Conservation (phyloP, 2,329 filamentous ascomycete genomes). For the Pseudogymnoascus sp. region DNA sequence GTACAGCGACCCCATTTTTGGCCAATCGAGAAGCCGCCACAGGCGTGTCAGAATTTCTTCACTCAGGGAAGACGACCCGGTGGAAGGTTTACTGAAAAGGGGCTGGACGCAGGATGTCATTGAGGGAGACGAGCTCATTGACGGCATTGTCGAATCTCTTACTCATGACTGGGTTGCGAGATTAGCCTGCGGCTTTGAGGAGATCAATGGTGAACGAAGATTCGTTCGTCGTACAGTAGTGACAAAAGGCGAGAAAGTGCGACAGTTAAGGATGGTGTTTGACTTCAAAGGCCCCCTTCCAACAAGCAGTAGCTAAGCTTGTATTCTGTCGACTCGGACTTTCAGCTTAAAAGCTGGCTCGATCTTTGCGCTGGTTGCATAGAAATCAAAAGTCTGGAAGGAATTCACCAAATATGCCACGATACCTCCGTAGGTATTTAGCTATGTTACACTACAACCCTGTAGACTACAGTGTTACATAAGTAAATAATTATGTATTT, state of each 20-base stretch:
- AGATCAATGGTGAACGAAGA: not conserved
- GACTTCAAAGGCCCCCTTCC: not conserved
- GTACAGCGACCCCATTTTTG: not conserved
- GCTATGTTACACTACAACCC: too few species aligned
- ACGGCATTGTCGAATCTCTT: not conserved
- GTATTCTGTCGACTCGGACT: not conserved
- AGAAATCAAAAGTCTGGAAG: not conserved
- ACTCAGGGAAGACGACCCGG: not conserved
- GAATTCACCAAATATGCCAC: not conserved
- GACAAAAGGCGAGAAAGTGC: not conserved
- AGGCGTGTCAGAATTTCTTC: not conserved
- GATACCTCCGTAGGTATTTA: not conserved
- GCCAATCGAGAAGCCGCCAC: not conserved
- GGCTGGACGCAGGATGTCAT: not conserved
- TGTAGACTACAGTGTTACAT: too few species aligned
- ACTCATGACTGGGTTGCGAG: not conserved
- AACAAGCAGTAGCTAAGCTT: not conserved
- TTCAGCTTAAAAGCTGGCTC: not conserved
- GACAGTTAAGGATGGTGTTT: not conserved
- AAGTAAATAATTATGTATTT: too few species aligned
- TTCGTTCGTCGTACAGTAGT: conserved; percentile 2
- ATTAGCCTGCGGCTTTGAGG: not conserved
- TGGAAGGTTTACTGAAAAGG: not conserved
- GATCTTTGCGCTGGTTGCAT: not conserved
- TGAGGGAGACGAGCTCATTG: not conserved